Evolutionary conservation across 2,329 filamentous ascomycete genomes (phyloP), one percentile per base, ranked within the genome.

Genomic region (Elsinoe ampelina): DNA sequence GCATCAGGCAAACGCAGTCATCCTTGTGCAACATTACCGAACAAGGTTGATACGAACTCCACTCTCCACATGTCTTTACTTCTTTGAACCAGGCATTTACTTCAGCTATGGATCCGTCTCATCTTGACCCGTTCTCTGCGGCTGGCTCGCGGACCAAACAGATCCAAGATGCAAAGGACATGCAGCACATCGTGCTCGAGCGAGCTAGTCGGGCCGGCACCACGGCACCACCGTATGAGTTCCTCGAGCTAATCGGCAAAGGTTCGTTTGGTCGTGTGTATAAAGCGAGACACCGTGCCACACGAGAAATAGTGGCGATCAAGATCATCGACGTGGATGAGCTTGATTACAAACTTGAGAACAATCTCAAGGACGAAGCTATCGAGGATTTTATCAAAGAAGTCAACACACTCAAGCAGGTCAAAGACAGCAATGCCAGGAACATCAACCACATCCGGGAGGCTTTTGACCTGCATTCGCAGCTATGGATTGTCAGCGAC

Each of bases 401-500:
- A 65, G 83, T 82, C 42, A 79, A 76, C 48, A 80, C 88, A 20
- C 74, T 95, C 51, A 83, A 87, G 64, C 76, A 87, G 58, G 76
- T 95, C 54, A 84, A 85, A 65, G 84, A 88, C 62, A 86, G 80
- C 62, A 85, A 83, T 48, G 87, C 87, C 15, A 80, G 81, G 62
- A 92, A 92, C 66, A 84, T 95, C 72, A 93, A 92, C 67, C 80
- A 84, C 63, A 85, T 92, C 54, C 84, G 91, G 63, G 87, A 91
- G 62, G 87, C 87, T 3, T 77, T 91, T 17, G 83, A 86, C 7
- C 82, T 92, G 36, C 86, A 86, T 41, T 84, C 86, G 63, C 82
- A 88, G 59, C 84, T 95, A 73, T 95, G 89, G 89, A 88, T 93
- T 75, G 82, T 93, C 57, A 91, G 86, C 58, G 87, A 93, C 71